These are phyloP conservation scores for Penicillium sp. DNA, from an alignment of 2,329 filamentous ascomycete genomes.

Conservation along the genomic window DNA sequence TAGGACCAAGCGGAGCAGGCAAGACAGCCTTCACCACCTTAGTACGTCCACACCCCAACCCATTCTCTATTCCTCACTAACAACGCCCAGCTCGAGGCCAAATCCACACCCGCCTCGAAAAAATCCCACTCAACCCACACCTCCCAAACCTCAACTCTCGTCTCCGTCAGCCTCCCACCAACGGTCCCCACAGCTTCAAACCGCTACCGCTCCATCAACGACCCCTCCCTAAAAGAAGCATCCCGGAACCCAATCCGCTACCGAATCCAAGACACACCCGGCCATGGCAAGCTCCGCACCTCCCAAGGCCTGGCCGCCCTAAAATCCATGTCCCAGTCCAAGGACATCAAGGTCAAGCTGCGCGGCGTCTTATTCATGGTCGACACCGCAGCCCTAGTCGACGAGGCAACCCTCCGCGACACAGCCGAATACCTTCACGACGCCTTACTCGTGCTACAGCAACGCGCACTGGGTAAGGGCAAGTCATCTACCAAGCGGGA, in stretches of 20 bases:
- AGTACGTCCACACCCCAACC: slow-evolving; percentile 47
- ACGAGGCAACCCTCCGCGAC: slow-evolving; percentile 61
- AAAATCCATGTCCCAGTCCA: slow-evolving; percentile 34
- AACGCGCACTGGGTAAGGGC: slow-evolving; percentile 60
- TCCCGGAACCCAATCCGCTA: slow-evolving; percentile 43
- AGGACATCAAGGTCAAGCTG: slow-evolving; percentile 50
- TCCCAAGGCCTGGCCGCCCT: slow-evolving; percentile 53
- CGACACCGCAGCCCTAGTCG: slow-evolving; percentile 72
- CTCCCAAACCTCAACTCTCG: slow-evolving; percentile 63
- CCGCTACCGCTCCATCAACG: slow-evolving; percentile 68
- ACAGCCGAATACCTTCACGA: slow-evolving; percentile 88
- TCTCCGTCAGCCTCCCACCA: slow-evolving; percentile 60
- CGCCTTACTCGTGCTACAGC: slow-evolving; percentile 80
- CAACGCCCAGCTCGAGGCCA: slow-evolving; percentile 48
- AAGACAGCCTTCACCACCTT: slow-evolving; percentile 89
- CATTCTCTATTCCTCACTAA: neutral
- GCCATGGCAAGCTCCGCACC: slow-evolving; percentile 89
- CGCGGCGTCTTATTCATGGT: slow-evolving; percentile 82
- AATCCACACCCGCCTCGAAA: slow-evolving; percentile 42
- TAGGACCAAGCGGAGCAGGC: slow-evolving; percentile 80
- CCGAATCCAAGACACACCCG: slow-evolving; percentile 73
- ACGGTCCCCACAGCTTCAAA: slow-evolving; percentile 59
- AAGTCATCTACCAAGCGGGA: slow-evolving; percentile 61
- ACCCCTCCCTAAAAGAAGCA: slow-evolving; percentile 65
- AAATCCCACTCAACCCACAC: slow-evolving; percentile 58